phyloP scores from a whole-genome alignment of 139 green algal genomes.

The Auxenochlorella pyrenoidosa region DNA sequence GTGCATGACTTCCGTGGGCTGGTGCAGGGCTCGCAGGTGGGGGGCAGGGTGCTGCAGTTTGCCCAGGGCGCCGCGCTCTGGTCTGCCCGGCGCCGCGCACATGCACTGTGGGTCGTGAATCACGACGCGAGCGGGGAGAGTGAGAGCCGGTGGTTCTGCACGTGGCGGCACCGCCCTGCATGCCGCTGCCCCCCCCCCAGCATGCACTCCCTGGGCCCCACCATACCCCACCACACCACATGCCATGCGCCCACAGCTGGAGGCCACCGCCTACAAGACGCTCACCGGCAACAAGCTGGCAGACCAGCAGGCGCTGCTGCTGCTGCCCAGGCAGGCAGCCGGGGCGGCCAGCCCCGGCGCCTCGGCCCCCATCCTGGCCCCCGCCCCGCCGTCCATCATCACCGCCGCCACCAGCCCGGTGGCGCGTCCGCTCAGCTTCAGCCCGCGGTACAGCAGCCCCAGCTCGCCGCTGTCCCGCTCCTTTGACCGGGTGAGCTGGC shows the following conservation, averaged over 20 bases:
- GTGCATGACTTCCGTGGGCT: slow-evolving; percentile 56
- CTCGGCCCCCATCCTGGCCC: background rate
- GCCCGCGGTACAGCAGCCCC: slow-evolving; percentile 26
- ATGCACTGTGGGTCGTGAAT: no score
- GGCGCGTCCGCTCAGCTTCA: background rate
- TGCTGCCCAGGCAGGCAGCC: background rate
- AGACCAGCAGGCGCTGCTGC: slow-evolving; percentile 44
- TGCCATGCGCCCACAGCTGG: slow-evolving; percentile 35
- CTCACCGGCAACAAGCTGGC: slow-evolving; percentile 12
- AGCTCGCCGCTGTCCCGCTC: slow-evolving; percentile 19
- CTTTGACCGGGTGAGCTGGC: slow-evolving; percentile 18
- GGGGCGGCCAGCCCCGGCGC: background rate
- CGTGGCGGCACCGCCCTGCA: no score
- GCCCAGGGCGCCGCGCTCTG: no score
- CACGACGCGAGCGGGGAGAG: no score
- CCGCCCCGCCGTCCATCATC: background rate
- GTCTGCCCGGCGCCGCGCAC: no score
- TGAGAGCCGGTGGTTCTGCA: no score
- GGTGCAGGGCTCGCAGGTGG: background rate
- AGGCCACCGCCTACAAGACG: slow-evolving; percentile 26
- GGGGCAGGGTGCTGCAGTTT: background rate
- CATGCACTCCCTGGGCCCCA: no score
- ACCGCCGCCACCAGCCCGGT: background rate
- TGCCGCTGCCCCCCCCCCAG: background rate
- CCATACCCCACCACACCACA: no score